Percentiles rank a stretch among this genome's conserved stretches.
phyloP scores from a whole-genome alignment of 1,139 yeast genomes.

The Spencermartinsiella ligniputridi region DNA sequence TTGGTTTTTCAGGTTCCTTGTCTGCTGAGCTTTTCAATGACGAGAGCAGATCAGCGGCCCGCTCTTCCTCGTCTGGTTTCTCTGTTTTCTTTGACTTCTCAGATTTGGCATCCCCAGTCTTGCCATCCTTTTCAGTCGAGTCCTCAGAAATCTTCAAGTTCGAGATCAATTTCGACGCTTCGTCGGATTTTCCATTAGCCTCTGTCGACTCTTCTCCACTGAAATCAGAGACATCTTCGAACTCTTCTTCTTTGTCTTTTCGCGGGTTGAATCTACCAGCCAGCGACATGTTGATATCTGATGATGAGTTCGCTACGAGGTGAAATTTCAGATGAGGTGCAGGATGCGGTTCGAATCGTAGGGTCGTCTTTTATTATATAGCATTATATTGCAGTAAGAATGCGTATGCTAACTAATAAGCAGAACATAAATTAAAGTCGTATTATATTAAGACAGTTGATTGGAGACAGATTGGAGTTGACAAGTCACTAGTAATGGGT shows the following conservation, averaged over 20 bases:
- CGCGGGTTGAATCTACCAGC: slow-evolving; percentile 20
- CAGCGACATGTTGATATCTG: too few species aligned
- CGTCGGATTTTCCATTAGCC: slow-evolving; percentile 1
- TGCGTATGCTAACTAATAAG: too few species aligned
- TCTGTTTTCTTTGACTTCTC: not conserved
- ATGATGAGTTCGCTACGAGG: too few species aligned
- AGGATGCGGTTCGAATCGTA: too few species aligned
- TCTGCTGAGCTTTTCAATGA: not conserved
- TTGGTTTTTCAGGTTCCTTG: slow-evolving; percentile 4
- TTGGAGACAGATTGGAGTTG: too few species aligned
- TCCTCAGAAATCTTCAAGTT: slow-evolving; percentile 11
- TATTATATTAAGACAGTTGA: too few species aligned
- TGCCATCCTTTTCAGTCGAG: not conserved
- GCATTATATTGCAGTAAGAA: too few species aligned
- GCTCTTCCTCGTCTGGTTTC: slow-evolving; percentile 1
- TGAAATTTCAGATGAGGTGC: too few species aligned
- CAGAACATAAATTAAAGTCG: too few species aligned
- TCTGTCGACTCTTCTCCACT: slow-evolving; percentile 5
- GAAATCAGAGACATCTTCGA: slow-evolving; percentile 13
- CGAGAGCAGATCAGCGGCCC: slow-evolving; percentile 2
- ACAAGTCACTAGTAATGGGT: too few species aligned
- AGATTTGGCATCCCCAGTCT: not conserved
- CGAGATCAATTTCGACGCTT: slow-evolving; percentile 15
- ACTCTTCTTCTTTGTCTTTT: slow-evolving; percentile 10
- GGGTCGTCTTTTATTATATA: too few species aligned